These are phyloP conservation scores for Pseudoscleropodium purum DNA, from an alignment of 225 moss, liverwort and hornwort species.

Conservation along the genomic window DNA sequence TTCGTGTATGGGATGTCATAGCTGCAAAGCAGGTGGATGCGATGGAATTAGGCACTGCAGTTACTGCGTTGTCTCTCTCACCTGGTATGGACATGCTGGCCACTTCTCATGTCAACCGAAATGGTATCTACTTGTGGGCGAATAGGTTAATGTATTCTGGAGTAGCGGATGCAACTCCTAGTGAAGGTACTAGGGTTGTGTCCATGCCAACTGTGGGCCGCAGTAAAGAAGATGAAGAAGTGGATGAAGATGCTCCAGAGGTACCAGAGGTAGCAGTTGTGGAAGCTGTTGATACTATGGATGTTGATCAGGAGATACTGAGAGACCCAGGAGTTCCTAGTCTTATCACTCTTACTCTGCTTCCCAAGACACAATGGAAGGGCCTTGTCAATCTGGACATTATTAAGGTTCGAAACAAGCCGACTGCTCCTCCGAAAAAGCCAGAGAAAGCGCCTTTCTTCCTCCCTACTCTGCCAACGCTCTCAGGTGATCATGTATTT, in stretches of 20 bases:
- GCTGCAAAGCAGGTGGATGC: constrained; percentile 79
- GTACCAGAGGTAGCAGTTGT: neutral
- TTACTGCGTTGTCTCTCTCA: constrained; percentile 77
- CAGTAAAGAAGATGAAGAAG: constrained; percentile 34
- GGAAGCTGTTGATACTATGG: neutral
- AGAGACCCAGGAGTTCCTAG: constrained; percentile 38
- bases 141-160: constrained; percentile 84
- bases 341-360: constrained; percentile 70
- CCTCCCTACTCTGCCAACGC: constrained; percentile 68
- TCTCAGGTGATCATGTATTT: constrained; percentile 61
- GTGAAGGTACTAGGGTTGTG: constrained; percentile 40
- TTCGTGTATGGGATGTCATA: constrained; percentile 90
- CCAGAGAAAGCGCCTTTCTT: constrained; percentile 92
- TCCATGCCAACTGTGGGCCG: constrained; percentile 68
- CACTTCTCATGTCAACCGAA: constrained; percentile 81
- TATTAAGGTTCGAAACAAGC: constrained; percentile 90
- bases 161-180: constrained; percentile 32
- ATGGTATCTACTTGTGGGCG: constrained; percentile 89
- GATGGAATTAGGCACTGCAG: constrained; percentile 75
- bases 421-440: constrained; percentile 83
- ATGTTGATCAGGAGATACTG: constrained; percentile 11
- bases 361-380: constrained; percentile 94
- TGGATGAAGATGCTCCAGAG: constrained; percentile 18
- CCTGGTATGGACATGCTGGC: constrained; percentile 98
- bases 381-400: constrained; percentile 74